Evolutionary conservation across 805 yeast species (phyloP).

Genomic region (Hanseniaspora taiwanica): DNA sequence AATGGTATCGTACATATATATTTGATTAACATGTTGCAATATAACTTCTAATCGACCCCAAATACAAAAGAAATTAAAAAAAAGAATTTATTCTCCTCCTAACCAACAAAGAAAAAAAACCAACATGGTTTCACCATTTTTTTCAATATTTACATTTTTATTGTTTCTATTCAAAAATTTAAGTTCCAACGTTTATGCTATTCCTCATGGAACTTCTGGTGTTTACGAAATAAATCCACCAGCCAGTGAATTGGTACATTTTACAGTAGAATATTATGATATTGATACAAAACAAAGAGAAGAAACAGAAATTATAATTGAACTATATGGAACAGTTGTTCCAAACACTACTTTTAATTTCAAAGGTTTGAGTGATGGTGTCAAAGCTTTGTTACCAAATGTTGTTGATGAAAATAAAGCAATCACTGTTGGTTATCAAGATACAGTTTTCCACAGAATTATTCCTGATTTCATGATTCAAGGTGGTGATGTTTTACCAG

Average conservation of each 20-base stretch:
- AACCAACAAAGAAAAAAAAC: too few species aligned
- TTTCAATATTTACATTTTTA: neutral
- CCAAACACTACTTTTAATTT: conserved; percentile 56
- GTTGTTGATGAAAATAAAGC: conserved; percentile 13
- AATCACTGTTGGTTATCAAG: conserved; percentile 32
- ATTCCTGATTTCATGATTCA: conserved; percentile 67
- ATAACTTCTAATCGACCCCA: neutral
- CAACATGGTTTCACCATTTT: neutral
- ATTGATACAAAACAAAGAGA: conserved; percentile 7
- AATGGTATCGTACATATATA: too few species aligned
- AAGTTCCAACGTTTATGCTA: neutral
- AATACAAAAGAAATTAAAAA: too few species aligned
- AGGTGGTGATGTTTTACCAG: conserved; percentile 76
- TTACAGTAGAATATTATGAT: conserved; percentile 18
- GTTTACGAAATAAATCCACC: conserved; percentile 25
- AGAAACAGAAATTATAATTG: conserved; percentile 33
- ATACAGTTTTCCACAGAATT: conserved; percentile 60
- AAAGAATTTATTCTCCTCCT: too few species aligned
- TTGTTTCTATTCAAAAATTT: too few species aligned
- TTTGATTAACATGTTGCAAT: too few species aligned
- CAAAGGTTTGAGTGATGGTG: conserved; percentile 34
- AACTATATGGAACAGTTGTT: conserved; percentile 50
- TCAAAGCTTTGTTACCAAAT: conserved; percentile 22
- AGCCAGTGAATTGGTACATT: conserved; percentile 14
- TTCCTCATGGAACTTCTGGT: conserved; percentile 1